Base-by-base conservation (phyloP, 257 asterid species). In the Nicotiana tomentosiformis region DNA sequence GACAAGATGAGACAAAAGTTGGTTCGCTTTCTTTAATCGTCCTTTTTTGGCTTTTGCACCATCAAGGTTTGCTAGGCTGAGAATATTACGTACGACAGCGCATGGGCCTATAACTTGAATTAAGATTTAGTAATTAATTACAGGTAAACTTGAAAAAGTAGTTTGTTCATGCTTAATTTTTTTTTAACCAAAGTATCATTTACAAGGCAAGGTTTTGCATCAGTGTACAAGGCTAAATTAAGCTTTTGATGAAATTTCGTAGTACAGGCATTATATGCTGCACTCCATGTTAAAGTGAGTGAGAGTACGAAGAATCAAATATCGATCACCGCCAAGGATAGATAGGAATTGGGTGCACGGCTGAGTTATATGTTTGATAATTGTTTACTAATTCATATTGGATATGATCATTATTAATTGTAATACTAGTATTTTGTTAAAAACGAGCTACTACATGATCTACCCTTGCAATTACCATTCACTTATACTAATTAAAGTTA, bases 1-100 rank as follows among this genome's bases (percentile, higher is more conserved):
- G 91, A 90, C 93, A 86, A 88, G 69, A 91, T 72, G 83, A 39
- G 90, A 88, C 91, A 89, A 89, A 89, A 87, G 80, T 84, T 58
- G 80, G n/a, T 82, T 37, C 26, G 49, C 46, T 82, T 82, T 82
- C 60, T 82, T 53, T 67, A 79, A 3, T 79, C 74, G 74, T 79
- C 46, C 37, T 29, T 39, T 80, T 60, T 62, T 16, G 77, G 51
- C 53, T 51, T 66, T 64, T 65, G 43, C 83, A 64, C 15, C 43
- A 37, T 80, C 72, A 77, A 56, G 15, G 82, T 78, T 35, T 78
- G 55, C 60, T 78, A 37, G 70, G 37, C 3, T 79, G 46, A 79
- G 82, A 61, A 39, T 61, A 79, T 79, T 61, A 39, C 74, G 82
- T 79, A 61, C 3, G 74, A 20, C 58, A 58, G 62, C 62, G 3